Conservation (phyloP, 2,329 filamentous ascomycete species). For the Sclerotinia glacialis region DNA sequence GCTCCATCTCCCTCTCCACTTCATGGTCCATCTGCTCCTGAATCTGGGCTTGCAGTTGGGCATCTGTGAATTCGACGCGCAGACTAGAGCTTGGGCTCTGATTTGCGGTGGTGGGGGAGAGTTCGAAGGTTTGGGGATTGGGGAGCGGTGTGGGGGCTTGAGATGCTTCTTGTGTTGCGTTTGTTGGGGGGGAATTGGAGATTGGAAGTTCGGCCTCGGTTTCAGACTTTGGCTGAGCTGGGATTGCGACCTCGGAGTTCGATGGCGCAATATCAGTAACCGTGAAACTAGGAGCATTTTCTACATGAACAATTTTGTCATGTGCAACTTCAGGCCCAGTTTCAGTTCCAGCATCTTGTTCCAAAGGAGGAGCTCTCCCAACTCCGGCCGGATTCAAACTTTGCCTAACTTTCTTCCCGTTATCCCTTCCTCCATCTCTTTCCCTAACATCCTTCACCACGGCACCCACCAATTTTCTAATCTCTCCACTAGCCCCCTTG, state of each 20-base stretch:
- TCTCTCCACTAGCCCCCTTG: slow-evolving; percentile 10
- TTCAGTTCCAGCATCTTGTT: not conserved
- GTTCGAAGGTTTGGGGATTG: not conserved
- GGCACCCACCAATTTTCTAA: slow-evolving; percentile 4
- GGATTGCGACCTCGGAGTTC: not conserved
- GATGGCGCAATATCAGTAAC: not conserved
- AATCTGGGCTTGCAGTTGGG: slow-evolving; percentile 6
- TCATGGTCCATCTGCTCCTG: slow-evolving; percentile 11
- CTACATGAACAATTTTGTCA: not conserved
- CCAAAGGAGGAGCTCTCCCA: slow-evolving; percentile 6
- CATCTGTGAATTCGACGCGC: slow-evolving; percentile 4
- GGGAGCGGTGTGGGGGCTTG: not conserved
- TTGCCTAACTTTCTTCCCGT: not conserved
- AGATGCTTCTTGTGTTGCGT: not conserved
- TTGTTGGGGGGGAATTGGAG: not conserved
- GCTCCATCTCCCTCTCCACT: not conserved
- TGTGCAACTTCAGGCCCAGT: not conserved
- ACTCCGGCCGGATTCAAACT: not conserved
- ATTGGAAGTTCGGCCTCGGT: not conserved
- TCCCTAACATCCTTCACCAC: slow-evolving; percentile 14
- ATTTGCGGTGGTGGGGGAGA: not conserved
- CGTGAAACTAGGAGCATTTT: not conserved
- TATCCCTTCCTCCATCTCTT: not conserved
- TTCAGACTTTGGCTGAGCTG: too few species aligned
- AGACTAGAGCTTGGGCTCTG: not conserved